phyloP scores from a whole-genome alignment of 1,284 basidiomycete species.

The Fomitopsis pinicola region DNA sequence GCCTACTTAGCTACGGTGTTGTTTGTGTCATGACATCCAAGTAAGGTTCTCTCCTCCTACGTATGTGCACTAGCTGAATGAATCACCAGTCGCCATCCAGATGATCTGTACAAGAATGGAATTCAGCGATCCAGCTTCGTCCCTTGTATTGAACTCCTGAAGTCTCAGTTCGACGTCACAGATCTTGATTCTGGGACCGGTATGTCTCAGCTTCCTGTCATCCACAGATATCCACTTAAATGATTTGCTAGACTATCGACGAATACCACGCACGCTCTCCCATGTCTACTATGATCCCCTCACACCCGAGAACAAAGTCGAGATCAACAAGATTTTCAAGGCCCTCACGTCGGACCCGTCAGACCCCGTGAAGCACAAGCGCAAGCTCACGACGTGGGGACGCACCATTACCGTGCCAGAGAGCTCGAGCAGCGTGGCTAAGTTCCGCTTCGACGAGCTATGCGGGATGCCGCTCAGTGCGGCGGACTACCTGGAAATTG shows the following conservation, averaged over 20 bases:
- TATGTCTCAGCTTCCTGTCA: slow-evolving; percentile 25
- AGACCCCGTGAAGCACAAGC: slow-evolving; percentile 58
- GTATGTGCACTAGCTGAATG: slow-evolving; percentile 1
- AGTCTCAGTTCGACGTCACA: slow-evolving; percentile 80
- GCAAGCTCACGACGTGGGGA: slow-evolving; percentile 85
- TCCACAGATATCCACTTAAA: not conserved
- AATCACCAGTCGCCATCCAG: slow-evolving; percentile 81
- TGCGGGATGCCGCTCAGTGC: slow-evolving; percentile 91
- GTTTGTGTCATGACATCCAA: slow-evolving; percentile 97
- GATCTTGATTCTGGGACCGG: slow-evolving; percentile 95
- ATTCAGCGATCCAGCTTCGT: slow-evolving; percentile 97
- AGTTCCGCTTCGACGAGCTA: slow-evolving; percentile 84
- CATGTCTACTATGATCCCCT: slow-evolving; percentile 91
- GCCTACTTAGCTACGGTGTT: slow-evolving; percentile 83
- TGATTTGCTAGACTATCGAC: slow-evolving; percentile 74
- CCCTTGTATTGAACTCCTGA: slow-evolving; percentile 93
- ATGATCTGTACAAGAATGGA: slow-evolving; percentile 98
- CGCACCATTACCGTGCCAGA: slow-evolving; percentile 78
- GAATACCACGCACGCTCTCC: slow-evolving; percentile 84
- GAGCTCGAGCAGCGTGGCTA: slow-evolving; percentile 76
- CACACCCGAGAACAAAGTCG: slow-evolving; percentile 55
- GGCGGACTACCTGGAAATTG: slow-evolving; percentile 95
- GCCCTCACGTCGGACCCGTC: slow-evolving; percentile 56
- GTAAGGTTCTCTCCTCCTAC: slow-evolving; percentile 41
- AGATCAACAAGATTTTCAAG: slow-evolving; percentile 81